Evolutionary conservation across 2,329 filamentous ascomycete genomes (phyloP), one percentile per base, ranked within the genome.

Genomic region (Aspergillus neotritici): DNA sequence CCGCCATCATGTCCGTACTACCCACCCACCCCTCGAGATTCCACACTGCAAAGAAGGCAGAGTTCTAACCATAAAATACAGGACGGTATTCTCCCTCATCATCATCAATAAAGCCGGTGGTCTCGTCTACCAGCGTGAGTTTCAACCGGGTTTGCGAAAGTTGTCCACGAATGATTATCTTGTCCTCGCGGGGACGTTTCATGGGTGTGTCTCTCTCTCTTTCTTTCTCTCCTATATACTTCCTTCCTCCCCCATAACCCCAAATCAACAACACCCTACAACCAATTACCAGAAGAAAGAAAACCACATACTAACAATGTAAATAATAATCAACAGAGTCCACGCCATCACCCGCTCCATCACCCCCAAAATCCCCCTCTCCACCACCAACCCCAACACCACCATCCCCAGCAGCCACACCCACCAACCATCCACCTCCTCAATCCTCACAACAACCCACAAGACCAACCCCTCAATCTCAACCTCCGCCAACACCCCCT

Each of bases 31-130:
- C 21, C 21, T 25, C 21, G 6, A 25, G 21, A 25, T 25, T 2
- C 7, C 9, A 25, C 21, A 25, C 7, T 25, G 6, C 7, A 25
- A 17, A 17, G 17, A 5, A 25, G 9, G 7, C 2, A 25, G 4
- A 6, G 7, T 25, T 9, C 21, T 8, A 25, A 25, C 21, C 4
- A 25, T 25, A 34, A 41, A 2, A 14, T 11, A 31, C 38, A 97
- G 90, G 93, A 87, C 89, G 54, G 86, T 98, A 66, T 93, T 94
- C 68, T 83, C 90, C 46, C 84, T 98, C 62, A 89, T 97, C 66
- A 85, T 98, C 66, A 95, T 98, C 75, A 97, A 96, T 77, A 98
- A 98, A 78, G 90, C 93, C 52, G 93, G 90, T 48, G 93, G 93
- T 58, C 79, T 98, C 41, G 84, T 98, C 69, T 98, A 94, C 76